Percentiles rank a stretch among this genome's conserved stretches.
Conservation (phyloP, 495 filamentous ascomycete genomes). For the Immersiella caudata region DNA sequence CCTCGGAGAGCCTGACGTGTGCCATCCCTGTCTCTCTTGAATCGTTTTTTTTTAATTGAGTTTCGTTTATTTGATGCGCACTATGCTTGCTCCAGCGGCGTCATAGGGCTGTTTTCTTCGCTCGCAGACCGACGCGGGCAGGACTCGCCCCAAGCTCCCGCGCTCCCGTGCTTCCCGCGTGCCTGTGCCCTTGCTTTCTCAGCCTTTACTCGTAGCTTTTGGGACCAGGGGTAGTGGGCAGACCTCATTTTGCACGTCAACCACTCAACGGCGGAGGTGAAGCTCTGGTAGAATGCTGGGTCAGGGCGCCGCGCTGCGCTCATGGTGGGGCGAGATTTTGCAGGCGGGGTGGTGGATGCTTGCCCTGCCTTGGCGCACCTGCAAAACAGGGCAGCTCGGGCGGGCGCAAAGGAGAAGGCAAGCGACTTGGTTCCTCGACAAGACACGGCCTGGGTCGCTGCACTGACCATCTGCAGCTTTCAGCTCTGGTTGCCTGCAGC, state of each 20-base stretch:
- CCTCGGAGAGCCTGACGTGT: not conserved
- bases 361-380: slow-evolving; percentile 9
- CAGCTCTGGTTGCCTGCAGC: slow-evolving; percentile 46
- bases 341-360: slow-evolving; percentile 5
- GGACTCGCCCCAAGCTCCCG: not conserved
- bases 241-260: slow-evolving; percentile 14
- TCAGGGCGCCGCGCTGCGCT: not conserved
- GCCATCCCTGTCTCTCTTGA: not conserved
- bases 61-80: slow-evolving; percentile 1
- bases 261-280: slow-evolving; percentile 9
- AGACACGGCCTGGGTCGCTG: slow-evolving; percentile 40
- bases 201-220: not conserved
- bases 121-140: slow-evolving; percentile 6
- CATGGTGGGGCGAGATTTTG: slow-evolving; percentile 1
- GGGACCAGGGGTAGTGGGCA: not conserved
- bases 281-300: not conserved
- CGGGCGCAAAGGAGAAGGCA: not conserved
- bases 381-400: slow-evolving; percentile 7
- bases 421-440: not conserved
- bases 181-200: not conserved
- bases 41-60: not conserved
- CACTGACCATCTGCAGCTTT: slow-evolving; percentile 49
- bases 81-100: not conserved
- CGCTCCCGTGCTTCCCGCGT: not conserved
- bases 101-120: slow-evolving; percentile 15